Conservation (phyloP, 805 yeast genomes). For the Candida stauntonica region DNA sequence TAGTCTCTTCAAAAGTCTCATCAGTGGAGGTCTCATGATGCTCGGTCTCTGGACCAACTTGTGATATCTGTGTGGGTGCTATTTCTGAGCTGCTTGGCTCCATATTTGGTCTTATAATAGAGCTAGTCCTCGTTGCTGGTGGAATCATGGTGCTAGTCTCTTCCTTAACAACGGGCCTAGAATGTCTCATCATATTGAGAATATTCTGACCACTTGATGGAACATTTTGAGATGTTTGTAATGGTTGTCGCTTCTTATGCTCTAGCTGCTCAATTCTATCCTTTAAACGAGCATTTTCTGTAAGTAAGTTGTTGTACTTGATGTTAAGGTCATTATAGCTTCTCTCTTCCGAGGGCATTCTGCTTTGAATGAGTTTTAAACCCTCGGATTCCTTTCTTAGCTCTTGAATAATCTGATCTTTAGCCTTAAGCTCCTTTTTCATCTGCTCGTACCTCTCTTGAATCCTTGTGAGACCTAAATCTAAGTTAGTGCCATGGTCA, state of each 20-base stretch:
- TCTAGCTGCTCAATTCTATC: constrained; percentile 1
- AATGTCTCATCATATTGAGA: constrained; percentile 3
- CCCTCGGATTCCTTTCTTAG: neutral
- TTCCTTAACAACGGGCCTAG: no score
- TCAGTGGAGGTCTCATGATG: neutral
- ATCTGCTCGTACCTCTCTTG: neutral
- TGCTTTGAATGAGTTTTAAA: no score
- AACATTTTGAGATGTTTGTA: neutral
- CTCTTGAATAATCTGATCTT: neutral
- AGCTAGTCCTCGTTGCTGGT: no score
- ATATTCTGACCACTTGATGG: constrained; percentile 2
- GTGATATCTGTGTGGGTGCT: constrained; percentile 2
- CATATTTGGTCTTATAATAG: no score
- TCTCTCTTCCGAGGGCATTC: neutral
- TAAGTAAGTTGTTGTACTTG: constrained; percentile 6
- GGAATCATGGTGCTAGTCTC: no score
- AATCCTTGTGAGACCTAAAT: neutral
- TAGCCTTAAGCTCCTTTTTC: neutral
- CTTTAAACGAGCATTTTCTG: constrained; percentile 2
- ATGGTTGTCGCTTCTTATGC: constrained; percentile 1
- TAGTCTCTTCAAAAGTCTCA: neutral
- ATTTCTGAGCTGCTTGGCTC: constrained; percentile 1
- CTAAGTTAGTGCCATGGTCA: no score
- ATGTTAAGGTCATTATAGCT: constrained; percentile 7
- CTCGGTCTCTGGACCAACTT: neutral